Conservation (phyloP, 139 green algal genomes). For the Deuterostichococcus epilithicus region DNA sequence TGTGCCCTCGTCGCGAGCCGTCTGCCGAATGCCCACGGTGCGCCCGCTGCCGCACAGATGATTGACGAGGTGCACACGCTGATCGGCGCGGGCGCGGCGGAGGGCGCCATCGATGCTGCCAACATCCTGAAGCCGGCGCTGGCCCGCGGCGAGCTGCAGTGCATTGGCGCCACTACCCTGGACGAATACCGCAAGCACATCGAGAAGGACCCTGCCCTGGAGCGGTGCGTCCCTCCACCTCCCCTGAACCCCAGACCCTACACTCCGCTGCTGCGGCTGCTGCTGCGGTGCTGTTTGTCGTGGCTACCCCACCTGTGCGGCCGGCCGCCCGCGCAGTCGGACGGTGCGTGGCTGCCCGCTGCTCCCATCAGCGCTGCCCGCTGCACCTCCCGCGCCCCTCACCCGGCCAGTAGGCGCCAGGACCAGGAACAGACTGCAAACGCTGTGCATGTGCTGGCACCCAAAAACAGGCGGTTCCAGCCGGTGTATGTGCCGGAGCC, state of each 20-base stretch:
- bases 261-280: background rate
- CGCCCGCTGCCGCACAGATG: constrained; percentile 42
- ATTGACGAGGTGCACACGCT: constrained; percentile 92
- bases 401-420: background rate
- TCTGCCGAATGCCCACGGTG: too few relatives aligned
- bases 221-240: too few relatives aligned
- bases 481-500: constrained; percentile 91
- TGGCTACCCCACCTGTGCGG: background rate
- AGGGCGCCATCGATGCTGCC: constrained; percentile 97
- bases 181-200: constrained; percentile 99
- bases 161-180: constrained; percentile 98
- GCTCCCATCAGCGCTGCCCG: background rate
- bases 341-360: background rate
- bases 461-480: constrained; percentile 80
- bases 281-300: background rate
- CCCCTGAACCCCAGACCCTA: background rate
- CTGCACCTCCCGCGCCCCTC: background rate
- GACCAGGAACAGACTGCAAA: background rate
- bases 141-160: constrained; percentile 97
- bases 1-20: too few relatives aligned
- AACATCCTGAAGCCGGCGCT: constrained; percentile 99
- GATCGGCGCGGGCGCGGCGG: constrained; percentile 95
- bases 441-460: background rate
- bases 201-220: constrained; percentile 98
- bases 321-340: too few relatives aligned